Base-by-base conservation (phyloP, 805 yeast species). In the Starmera dryadoides region DNA sequence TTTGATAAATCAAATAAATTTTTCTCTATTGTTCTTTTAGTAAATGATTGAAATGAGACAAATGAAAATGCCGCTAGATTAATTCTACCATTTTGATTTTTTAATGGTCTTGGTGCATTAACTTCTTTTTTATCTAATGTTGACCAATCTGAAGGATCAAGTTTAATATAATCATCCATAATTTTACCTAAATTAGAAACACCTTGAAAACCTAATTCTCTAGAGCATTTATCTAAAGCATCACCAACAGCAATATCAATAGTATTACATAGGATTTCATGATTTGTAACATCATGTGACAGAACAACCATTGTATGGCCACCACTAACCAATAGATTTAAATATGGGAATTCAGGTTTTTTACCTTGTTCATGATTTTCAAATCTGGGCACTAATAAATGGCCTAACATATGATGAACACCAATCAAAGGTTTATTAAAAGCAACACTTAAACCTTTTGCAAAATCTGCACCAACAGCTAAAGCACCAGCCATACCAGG, bases 351-450 rank as follows among this genome's bases (percentile, higher is more conserved):
- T 15, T 55, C 38, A 0, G 86, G 85, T 11, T 12, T n/a, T 11
- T n/a, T n/a, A n/a, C n/a, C n/a, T 0, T 44, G 35, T 0, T 74
- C 77, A 36, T 64, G 65, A 37, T 60, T 52, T 18, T 56, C 62
- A 56, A 78, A 56, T 37, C 88, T 58, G 2, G 88, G 79, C 0
- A 86, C 68, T 22, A 93, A 58, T 5, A 93, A 63, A 62, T 93
- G 98, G 0, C 95, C 98, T 36, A 91, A 66, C 98, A 93, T 91
- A 53, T 93, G 98, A 57, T 93, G 95, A 0, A 91, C 96, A 0
- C 97, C 98, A 2, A 93, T 66, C 16, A 86, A 52, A 0, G 96
- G 97, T 6, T 66, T 72, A 12, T 72, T 58, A 82, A 87, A 83
- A 0, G 89, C 97, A 1, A 83, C 62, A 1, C 88, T 65, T 11